Evolutionary conservation across 1,139 yeast species (phyloP).

Genomic region (Pichia sp.): DNA sequence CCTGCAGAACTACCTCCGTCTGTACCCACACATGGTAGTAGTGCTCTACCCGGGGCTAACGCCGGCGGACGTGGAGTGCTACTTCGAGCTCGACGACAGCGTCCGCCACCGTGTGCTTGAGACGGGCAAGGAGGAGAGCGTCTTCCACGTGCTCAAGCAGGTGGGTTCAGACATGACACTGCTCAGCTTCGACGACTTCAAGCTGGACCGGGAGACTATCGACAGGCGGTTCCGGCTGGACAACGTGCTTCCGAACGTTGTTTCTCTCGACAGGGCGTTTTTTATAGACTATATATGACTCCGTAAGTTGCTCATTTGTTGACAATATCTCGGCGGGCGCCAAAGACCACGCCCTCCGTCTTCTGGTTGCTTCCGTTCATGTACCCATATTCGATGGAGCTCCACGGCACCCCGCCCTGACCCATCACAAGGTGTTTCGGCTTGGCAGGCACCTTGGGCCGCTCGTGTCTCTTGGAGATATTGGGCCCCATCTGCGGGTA

Average conservation of each 20-base stretch:
- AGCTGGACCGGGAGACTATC: slow-evolving; percentile 16
- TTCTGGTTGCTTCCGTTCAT: slow-evolving; percentile 52
- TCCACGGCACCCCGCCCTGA: slow-evolving; percentile 40
- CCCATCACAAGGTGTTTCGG: slow-evolving; percentile 33
- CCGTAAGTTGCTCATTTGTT: slow-evolving; percentile 7
- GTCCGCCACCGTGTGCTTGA: slow-evolving; percentile 34
- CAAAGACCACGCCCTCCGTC: slow-evolving; percentile 48
- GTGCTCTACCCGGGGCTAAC: slow-evolving; percentile 33
- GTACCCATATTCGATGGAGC: slow-evolving; percentile 54
- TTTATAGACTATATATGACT: slow-evolving; percentile 14
- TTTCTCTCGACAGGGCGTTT: slow-evolving; percentile 16
- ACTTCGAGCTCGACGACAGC: slow-evolving; percentile 23
- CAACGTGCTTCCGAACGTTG: slow-evolving; percentile 26
- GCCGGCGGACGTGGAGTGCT: slow-evolving; percentile 25
- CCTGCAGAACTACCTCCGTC: slow-evolving; percentile 15
- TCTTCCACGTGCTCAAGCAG: slow-evolving; percentile 42
- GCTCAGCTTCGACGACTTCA: slow-evolving; percentile 32
- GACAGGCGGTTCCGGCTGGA: slow-evolving; percentile 25
- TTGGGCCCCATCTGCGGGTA: slow-evolving; percentile 34
- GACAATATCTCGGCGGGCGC: slow-evolving; percentile 43
- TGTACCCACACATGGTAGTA: slow-evolving; percentile 24
- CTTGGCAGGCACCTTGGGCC: slow-evolving; percentile 39
- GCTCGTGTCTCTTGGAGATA: slow-evolving; percentile 36
- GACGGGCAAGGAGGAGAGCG: slow-evolving; percentile 37
- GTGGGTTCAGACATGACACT: slow-evolving; percentile 34